phyloP scores from a whole-genome alignment of 2,329 filamentous ascomycete genomes.

The Fusarium sp. region DNA sequence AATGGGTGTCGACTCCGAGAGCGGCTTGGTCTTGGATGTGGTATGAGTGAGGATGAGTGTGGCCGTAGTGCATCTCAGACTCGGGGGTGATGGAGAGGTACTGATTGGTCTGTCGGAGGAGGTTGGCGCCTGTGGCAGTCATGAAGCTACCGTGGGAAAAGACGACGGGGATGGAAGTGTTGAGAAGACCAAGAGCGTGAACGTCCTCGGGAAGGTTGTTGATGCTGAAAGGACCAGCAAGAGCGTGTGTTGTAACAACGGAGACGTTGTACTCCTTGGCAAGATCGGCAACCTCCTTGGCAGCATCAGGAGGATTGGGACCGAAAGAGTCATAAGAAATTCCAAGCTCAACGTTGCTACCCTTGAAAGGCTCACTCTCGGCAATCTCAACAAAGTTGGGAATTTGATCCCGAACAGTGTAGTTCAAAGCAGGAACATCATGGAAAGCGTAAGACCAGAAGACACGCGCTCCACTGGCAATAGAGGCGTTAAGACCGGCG shows the following conservation, averaged over 20 bases:
- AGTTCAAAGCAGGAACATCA: constrained; percentile 46
- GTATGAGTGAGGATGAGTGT: constrained; percentile 58
- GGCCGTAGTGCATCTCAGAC: constrained; percentile 70
- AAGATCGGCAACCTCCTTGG: constrained; percentile 50
- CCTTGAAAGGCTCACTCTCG: constrained; percentile 39
- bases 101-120: constrained; percentile 63
- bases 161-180: constrained; percentile 60
- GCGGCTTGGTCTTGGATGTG: constrained; percentile 62
- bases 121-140: constrained; percentile 52
- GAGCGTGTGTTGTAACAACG: constrained; percentile 60
- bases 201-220: constrained; percentile 56
- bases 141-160: constrained; percentile 65
- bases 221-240: constrained; percentile 55
- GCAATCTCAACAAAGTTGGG: constrained; percentile 55
- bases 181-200: constrained; percentile 54
- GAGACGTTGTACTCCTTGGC: constrained; percentile 55
- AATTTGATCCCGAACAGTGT: constrained; percentile 53
- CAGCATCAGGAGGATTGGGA: constrained; percentile 44
- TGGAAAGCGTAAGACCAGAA: constrained; percentile 61
- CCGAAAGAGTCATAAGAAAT: constrained; percentile 57
- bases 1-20: constrained; percentile 67
- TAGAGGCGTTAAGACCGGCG: constrained; percentile 59
- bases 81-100: constrained; percentile 69
- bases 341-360: constrained; percentile 53
- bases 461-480: constrained; percentile 62